phyloP scores from a whole-genome alignment of 768 basidiomycete genomes.

The Amanita jacksonii region DNA sequence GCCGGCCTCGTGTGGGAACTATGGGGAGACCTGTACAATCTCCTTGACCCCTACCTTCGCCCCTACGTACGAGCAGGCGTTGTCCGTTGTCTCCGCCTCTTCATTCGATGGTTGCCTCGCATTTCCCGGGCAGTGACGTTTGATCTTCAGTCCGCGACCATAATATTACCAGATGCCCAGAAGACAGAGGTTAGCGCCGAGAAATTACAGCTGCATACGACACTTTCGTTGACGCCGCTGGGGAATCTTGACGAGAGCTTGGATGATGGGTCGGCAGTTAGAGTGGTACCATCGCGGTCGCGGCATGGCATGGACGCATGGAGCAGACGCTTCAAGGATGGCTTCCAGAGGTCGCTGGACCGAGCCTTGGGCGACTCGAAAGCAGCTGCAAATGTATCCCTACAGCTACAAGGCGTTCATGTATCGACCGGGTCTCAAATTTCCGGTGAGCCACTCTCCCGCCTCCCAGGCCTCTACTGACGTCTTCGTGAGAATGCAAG shows the following conservation, averaged over 20 bases:
- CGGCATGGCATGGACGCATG: slow-evolving; percentile 50
- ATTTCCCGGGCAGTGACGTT: slow-evolving; percentile 61
- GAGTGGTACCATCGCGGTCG: slow-evolving; percentile 16
- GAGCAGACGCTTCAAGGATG: slow-evolving; percentile 50
- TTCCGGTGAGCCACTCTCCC: background rate
- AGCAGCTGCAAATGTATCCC: slow-evolving; percentile 38
- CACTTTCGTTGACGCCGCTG: slow-evolving; percentile 45
- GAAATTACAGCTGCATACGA: slow-evolving; percentile 41
- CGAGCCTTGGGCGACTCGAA: slow-evolving; percentile 57
- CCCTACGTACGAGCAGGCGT: slow-evolving; percentile 50
- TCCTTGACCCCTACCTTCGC: slow-evolving; percentile 51
- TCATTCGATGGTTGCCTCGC: slow-evolving; percentile 58
- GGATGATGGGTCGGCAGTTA: slow-evolving; percentile 14
- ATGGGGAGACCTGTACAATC: slow-evolving; percentile 29
- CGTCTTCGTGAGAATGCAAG: slow-evolving; percentile 2
- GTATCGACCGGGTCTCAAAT: slow-evolving; percentile 1
- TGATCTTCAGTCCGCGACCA: slow-evolving; percentile 46
- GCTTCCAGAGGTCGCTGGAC: slow-evolving; percentile 57
- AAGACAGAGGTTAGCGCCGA: slow-evolving; percentile 42
- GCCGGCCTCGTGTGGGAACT: slow-evolving; percentile 29
- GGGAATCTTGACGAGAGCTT: slow-evolving; percentile 24
- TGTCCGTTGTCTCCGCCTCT: slow-evolving; percentile 42
- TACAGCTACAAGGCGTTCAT: slow-evolving; percentile 5
- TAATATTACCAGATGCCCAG: slow-evolving; percentile 42
- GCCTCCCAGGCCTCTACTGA: background rate